Evolutionary conservation across 108 stramenopile species (phyloP), one percentile per base, ranked within the genome.

Genomic region (Schizochytrium sp.): DNA sequence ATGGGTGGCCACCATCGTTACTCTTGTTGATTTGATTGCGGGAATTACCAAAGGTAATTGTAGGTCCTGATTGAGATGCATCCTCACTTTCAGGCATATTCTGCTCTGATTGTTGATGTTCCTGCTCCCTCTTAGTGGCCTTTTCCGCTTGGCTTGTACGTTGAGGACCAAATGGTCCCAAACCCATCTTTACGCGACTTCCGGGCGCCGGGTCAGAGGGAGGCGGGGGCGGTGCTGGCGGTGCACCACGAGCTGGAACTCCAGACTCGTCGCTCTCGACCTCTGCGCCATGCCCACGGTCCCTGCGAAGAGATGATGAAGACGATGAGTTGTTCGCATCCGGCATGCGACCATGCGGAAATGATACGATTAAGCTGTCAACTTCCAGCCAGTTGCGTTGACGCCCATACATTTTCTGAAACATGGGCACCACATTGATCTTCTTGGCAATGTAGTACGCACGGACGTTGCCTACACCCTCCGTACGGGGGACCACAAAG

Each of bases 371-470:
- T 19, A 95, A 83, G 61, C 92, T 93, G n/a, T 93, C 93, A 46
- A 92, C 91, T 49, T 94, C 95, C 90, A 95, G 94, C n/a, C 93
- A 92, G 90, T 95, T 94, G 17, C 88, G 60, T 45, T 64, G 76
- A 17, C 76, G 45, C 12, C 88, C 88, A 45, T 64, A 88, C 61
- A 88, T 64, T 28, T 61, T 88, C 46, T 88, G 88, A 46, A 64
- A 88, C 44, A 88, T 64, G 17, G 61, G 61, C 5, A 88, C 61
- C 5, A 88, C 88, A 42, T 88, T 64, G 88, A 88, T 88, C 61
- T 61, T 61, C 4, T 50, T 45, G 61, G 88, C 88, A 28, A 88
- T 61, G 46, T 88, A 88, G 61, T 83, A 83, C 53, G 76, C 76
- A 10, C 76, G 76, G 17, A 83, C 76, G 47, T 83, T 83, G 47